Evolutionary conservation across 352 stramenopile species (phyloP).

Genomic region (Phytophthora sansomeana): DNA sequence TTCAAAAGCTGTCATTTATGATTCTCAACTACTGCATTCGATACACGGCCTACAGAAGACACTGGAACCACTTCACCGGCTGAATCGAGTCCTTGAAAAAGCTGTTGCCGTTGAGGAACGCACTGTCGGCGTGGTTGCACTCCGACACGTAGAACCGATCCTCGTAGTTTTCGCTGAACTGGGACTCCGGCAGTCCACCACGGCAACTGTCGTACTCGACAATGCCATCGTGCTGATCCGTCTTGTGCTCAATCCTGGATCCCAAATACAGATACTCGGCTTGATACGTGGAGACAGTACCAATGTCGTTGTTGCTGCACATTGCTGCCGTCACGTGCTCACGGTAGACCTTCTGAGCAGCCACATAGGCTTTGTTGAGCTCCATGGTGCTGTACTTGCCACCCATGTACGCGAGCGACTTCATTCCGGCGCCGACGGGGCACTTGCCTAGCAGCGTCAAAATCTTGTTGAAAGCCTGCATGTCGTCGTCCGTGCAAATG

Average conservation of each 20-base stretch:
- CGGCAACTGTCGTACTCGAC: slow-evolving; percentile 62
- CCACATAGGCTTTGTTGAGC: slow-evolving; percentile 41
- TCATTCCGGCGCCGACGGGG: slow-evolving; percentile 39
- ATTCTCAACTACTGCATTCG: neutral
- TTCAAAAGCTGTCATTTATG: neutral
- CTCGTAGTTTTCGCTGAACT: slow-evolving; percentile 51
- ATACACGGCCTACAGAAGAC: slow-evolving; percentile 44
- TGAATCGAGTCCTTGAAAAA: slow-evolving; percentile 51
- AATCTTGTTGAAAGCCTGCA: slow-evolving; percentile 37
- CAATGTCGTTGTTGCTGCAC: slow-evolving; percentile 50
- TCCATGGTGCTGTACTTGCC: slow-evolving; percentile 40
- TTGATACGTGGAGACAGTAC: slow-evolving; percentile 45
- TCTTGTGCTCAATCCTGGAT: slow-evolving; percentile 33
- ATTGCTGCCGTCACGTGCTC: slow-evolving; percentile 48
- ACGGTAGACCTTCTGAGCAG: slow-evolving; percentile 41
- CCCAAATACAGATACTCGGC: slow-evolving; percentile 29
- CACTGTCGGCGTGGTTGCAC: slow-evolving; percentile 68
- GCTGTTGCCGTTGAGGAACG: slow-evolving; percentile 61
- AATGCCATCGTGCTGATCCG: slow-evolving; percentile 38
- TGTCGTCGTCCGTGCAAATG: slow-evolving; percentile 45
- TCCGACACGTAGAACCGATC: slow-evolving; percentile 62
- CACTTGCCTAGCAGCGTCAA: slow-evolving; percentile 46
- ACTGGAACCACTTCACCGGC: slow-evolving; percentile 71
- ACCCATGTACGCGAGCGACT: slow-evolving; percentile 52
- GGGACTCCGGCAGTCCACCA: slow-evolving; percentile 35